phyloP scores from a whole-genome alignment of 2,329 filamentous ascomycete species.

The Diaporthe sp. region DNA sequence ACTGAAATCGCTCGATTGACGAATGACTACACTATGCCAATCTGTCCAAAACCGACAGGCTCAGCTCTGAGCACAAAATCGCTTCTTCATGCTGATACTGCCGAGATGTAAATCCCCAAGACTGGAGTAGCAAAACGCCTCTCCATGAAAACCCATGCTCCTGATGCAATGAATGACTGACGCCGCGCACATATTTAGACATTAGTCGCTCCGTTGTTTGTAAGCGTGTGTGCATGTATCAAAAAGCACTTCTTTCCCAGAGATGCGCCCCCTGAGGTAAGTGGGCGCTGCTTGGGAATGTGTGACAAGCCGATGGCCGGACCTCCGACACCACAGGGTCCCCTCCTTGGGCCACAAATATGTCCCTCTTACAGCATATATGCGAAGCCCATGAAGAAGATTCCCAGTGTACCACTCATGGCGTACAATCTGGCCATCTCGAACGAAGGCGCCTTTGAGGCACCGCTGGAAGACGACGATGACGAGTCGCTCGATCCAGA shows the following conservation, averaged over 20 bases:
- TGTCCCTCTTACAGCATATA: conserved; percentile 38
- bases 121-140: conserved; percentile 1
- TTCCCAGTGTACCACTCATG: conserved; percentile 36
- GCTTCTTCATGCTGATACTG: conserved; percentile 19
- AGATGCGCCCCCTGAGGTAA: not conserved
- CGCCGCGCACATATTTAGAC: conserved; percentile 30
- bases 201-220: conserved; percentile 18
- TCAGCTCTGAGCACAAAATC: not conserved
- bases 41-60: not conserved
- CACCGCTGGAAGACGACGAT: conserved; percentile 32
- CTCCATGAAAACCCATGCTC: conserved; percentile 1
- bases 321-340: conserved; percentile 7
- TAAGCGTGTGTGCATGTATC: conserved; percentile 6
- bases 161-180: conserved; percentile 30
- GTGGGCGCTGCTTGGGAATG: not conserved
- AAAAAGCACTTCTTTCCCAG: not conserved
- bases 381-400: conserved; percentile 39
- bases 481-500: conserved; percentile 36
- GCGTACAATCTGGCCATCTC: conserved; percentile 40
- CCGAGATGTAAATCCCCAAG: not conserved
- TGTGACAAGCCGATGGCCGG: not conserved
- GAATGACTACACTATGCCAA: not conserved
- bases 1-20: not conserved
- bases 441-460: conserved; percentile 11
- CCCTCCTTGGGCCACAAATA: not conserved